Base-by-base conservation (phyloP, 2,329 filamentous ascomycete genomes). In the Bipolaris sorokiniana region DNA sequence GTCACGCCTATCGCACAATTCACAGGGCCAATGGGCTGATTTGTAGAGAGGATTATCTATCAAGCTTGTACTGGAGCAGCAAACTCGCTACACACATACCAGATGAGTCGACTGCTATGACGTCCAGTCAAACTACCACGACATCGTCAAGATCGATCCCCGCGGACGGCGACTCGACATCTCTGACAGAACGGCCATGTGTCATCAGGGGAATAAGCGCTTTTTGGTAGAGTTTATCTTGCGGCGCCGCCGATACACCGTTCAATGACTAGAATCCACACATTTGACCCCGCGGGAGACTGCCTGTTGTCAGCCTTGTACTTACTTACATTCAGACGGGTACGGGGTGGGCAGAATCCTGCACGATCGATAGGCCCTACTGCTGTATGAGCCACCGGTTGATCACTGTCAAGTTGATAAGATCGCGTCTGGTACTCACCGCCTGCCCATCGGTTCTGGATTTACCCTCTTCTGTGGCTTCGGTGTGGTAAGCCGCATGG, bases 301-400 rank as follows among this genome's bases (percentile, higher is more conserved):
- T 16, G 45, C 20, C 33, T 20, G 18, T 36, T 13, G 18, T 7
- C 38, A 15, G 38, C 31, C 31, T 15, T 56, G 26, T 28, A 28
- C 26, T 28, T 28, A 28, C 26, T 41, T 44, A n/a, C 40, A 37
- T 53, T 48, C 22, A 10, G 9, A 38, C 18, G 23, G 46, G 49
- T 44, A n/a, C 26, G n/a, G 9, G 23, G 20, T 15, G 41, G 34
- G 48, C 40, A 52, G 48, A 2, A 38, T 48, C 49, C 53, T 53
- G 54, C 54, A 44, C 37, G 44, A 56, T 48, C 31, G 31, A 36
- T 22, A 31, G 16, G 28, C 11, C 51, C 40, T 44, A 20, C 13
- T 40, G 41, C 31, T 36, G 31, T 42, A 44, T 48, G 44, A 53
- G 44, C 49, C 54, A 53, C 42, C 31, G 49, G 54, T 37, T 56